Percentiles rank a stretch among this genome's conserved stretches.
These are phyloP conservation scores for Ceratobasidium sp. DNA, from an alignment of 1,284 basidiomycete species.

Conservation along the genomic window DNA sequence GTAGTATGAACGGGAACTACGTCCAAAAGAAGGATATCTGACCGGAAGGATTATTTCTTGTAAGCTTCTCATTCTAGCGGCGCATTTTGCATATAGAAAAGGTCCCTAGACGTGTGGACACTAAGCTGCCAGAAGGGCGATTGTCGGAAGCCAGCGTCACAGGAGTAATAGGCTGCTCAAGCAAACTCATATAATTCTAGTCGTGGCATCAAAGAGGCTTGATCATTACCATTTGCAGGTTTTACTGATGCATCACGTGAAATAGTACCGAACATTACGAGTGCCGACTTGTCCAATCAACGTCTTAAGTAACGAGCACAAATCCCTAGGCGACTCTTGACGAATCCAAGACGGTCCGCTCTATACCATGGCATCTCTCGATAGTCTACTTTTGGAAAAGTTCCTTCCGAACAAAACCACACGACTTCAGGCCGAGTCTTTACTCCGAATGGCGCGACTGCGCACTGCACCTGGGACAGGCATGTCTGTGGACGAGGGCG, in stretches of 20 bases:
- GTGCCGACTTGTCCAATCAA: neutral
- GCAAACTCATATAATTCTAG: neutral
- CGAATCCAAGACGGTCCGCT: too few relatives aligned
- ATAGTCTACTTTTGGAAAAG: constrained; percentile 39
- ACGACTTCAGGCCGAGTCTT: constrained; percentile 39
- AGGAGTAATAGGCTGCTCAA: neutral
- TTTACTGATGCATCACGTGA: constrained; percentile 14
- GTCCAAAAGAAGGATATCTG: constrained; percentile 29
- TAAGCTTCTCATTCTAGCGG: constrained; percentile 34
- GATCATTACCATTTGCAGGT: constrained; percentile 11
- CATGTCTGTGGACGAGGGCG: constrained; percentile 39
- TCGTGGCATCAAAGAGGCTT: constrained; percentile 9
- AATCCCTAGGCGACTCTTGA: neutral
- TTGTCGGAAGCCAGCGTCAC: constrained; percentile 20
- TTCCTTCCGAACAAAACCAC: constrained; percentile 41
- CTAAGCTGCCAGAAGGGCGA: constrained; percentile 22
- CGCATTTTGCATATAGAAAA: neutral
- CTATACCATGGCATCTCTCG: constrained; percentile 29
- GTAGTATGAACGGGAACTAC: constrained; percentile 23
- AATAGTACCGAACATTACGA: constrained; percentile 13
- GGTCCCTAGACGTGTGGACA: neutral
- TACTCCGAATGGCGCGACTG: constrained; percentile 37
- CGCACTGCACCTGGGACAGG: constrained; percentile 40
- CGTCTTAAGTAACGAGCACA: neutral
- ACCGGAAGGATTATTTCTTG: constrained; percentile 9